phyloP scores from a whole-genome alignment of 352 stramenopile genomes.

The Phytophthora tentaculata region DNA sequence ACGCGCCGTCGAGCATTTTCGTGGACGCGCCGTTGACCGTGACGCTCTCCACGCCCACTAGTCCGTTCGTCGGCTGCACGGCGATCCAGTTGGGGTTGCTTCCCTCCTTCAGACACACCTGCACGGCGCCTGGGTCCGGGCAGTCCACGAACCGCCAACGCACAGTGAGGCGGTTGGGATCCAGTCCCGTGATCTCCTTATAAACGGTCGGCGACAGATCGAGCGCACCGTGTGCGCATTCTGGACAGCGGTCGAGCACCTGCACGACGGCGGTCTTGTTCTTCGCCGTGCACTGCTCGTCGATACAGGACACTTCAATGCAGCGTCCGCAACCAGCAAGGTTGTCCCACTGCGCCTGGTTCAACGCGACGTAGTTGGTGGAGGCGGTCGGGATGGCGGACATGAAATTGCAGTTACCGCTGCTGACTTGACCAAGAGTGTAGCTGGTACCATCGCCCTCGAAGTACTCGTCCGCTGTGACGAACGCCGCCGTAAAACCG shows the following conservation, averaged over 20 bases:
- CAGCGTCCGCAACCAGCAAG: constrained; percentile 64
- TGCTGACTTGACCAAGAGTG: constrained; percentile 39
- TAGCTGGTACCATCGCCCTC: constrained; percentile 55
- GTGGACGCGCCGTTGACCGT: constrained; percentile 63
- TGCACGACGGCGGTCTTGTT: constrained; percentile 63
- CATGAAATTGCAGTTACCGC: constrained; percentile 67
- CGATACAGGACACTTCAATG: constrained; percentile 65
- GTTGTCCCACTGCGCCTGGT: constrained; percentile 62
- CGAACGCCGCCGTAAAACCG: constrained; percentile 5
- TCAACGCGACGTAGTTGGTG: constrained; percentile 77
- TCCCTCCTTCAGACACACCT: constrained; percentile 75
- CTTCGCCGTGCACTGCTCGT: constrained; percentile 49
- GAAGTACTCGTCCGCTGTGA: constrained; percentile 38
- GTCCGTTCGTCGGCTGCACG: constrained; percentile 65
- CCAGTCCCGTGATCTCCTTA: constrained; percentile 66
- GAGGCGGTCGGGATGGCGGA: constrained; percentile 47
- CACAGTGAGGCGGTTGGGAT: constrained; percentile 61
- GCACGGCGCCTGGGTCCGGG: constrained; percentile 48
- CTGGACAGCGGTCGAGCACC: constrained; percentile 76
- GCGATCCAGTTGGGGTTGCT: constrained; percentile 68
- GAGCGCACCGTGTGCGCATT: constrained; percentile 69
- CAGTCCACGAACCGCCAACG: constrained; percentile 79
- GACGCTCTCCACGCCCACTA: constrained; percentile 57
- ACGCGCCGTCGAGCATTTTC: constrained; percentile 70
- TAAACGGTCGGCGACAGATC: constrained; percentile 78